Conservation (phyloP, 2,329 filamentous ascomycete genomes). For the Diaporthe batatas region DNA sequence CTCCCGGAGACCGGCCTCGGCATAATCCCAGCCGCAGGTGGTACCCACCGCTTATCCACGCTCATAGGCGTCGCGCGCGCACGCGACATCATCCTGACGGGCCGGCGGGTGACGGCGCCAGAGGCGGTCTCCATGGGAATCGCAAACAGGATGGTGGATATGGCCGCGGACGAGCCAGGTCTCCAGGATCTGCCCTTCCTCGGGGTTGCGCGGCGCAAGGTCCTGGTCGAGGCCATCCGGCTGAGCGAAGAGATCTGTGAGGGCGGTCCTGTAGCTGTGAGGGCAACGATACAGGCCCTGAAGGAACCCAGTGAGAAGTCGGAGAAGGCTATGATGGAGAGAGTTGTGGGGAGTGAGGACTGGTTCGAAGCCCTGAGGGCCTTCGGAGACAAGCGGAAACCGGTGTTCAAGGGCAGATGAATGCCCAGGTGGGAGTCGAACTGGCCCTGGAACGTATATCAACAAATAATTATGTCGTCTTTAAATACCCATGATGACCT, state of each 20-base stretch:
- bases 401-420: conserved; percentile 66
- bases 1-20: conserved; percentile 93
- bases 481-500: not conserved
- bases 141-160: conserved; percentile 89
- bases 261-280: conserved; percentile 82
- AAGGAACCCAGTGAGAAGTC: conserved; percentile 77
- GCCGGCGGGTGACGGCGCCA: conserved; percentile 81
- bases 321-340: conserved; percentile 88
- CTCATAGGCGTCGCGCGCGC: conserved; percentile 85
- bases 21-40: conserved; percentile 94
- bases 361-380: conserved; percentile 88
- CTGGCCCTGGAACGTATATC: not conserved
- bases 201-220: conserved; percentile 72
- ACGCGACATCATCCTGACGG: conserved; percentile 91
- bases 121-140: conserved; percentile 94
- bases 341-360: conserved; percentile 87
- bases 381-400: conserved; percentile 77
- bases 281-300: conserved; percentile 84
- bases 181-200: conserved; percentile 56
- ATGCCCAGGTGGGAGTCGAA: too few relatives aligned
- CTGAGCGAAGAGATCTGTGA: conserved; percentile 89
- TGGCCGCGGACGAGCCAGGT: conserved; percentile 64
- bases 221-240: conserved; percentile 80
- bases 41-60: conserved; percentile 86
- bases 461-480: not conserved